These are phyloP conservation scores for Neonectria ditissima DNA, from an alignment of 2,329 filamentous ascomycete genomes.

Conservation along the genomic window DNA sequence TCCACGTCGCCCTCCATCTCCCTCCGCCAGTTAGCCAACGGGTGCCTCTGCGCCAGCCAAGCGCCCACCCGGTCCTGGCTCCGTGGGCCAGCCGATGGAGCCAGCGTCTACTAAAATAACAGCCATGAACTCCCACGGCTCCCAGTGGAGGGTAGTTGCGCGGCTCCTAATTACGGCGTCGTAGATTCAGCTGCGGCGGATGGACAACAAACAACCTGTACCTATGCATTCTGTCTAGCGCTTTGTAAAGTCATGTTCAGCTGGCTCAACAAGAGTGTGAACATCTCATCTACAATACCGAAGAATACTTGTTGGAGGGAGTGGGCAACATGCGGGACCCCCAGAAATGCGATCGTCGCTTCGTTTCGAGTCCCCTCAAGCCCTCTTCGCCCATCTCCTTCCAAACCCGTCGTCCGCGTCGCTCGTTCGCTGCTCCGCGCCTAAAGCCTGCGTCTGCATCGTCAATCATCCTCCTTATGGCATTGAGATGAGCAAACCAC, in stretches of 20 bases:
- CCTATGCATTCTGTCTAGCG: too few species aligned
- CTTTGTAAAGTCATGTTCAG: background rate
- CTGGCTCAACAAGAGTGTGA: background rate
- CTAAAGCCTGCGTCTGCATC: conserved; percentile 9
- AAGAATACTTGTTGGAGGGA: conserved; percentile 9
- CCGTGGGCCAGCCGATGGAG: background rate
- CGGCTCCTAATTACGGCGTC: conserved; percentile 1
- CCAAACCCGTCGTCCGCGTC: conserved; percentile 29
- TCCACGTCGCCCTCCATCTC: conserved; percentile 4
- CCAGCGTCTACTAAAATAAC: conserved; percentile 19
- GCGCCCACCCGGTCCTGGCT: conserved; percentile 11
- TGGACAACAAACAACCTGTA: background rate
- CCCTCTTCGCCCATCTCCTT: conserved; percentile 21
- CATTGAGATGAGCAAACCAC: conserved; percentile 19
- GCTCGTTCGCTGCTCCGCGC: conserved; percentile 16
- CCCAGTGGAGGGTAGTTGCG: background rate
- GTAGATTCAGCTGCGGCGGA: background rate
- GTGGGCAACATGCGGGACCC: conserved; percentile 13
- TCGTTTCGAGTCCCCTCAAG: conserved; percentile 22
- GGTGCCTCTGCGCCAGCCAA: conserved; percentile 4
- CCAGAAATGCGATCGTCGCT: conserved; percentile 36
- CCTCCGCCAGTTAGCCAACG: conserved; percentile 2
- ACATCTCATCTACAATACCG: conserved; percentile 4
- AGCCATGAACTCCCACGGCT: conserved; percentile 15
- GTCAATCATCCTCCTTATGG: conserved; percentile 22